Evolutionary conservation across 441 rosid genomes (phyloP), one percentile per base, ranked within the genome.

Genomic region (Arabidopsis hybrid): DNA sequence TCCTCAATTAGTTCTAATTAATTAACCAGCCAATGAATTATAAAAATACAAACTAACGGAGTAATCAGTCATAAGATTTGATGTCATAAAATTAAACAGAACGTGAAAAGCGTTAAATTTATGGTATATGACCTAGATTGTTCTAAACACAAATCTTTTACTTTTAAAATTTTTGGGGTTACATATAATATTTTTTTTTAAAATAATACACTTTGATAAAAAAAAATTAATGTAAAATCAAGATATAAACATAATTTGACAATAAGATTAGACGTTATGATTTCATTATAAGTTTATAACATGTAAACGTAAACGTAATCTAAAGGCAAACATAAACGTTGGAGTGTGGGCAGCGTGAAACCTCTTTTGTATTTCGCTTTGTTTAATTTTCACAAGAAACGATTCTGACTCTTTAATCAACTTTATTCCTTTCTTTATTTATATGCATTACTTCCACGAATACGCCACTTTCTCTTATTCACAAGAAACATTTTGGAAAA

Each of bases 381-480:
- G 52, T 2, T 45, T 26, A 42, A n/a, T 58, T 26, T 38, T 36
- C 14, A 47, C 50, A 14, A 36, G 8, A 49, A 47, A 26, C 32
- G 17, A 71, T 49, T 50, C 13, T 49, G 40, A 32, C 32, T 60
- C 74, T 38, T 16, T 26, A 26, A 39, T 40, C 52, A 40, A 61
- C 7, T 60, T 34, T 17, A 8, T 43, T 56, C 45, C 45, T 42
- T 55, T 7, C 31, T 68, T 40, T 14, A 21, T 26, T 61, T 7
- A 29, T 16, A 29, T 68, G 13, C 53, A 42, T 56, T 71, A 29
- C 51, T 60, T 71, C 52, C 60, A 50, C 8, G 12, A 36, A 49
- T n/a, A 60, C 46, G 39, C 39, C 67, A 36, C 31, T 6, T 21
- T 18, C 0, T 57, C n/a, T 69, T 35, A 43, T 8, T 57, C 45